Conservation (phyloP, 2,329 filamentous ascomycete genomes). For the Cadophora malorum region DNA sequence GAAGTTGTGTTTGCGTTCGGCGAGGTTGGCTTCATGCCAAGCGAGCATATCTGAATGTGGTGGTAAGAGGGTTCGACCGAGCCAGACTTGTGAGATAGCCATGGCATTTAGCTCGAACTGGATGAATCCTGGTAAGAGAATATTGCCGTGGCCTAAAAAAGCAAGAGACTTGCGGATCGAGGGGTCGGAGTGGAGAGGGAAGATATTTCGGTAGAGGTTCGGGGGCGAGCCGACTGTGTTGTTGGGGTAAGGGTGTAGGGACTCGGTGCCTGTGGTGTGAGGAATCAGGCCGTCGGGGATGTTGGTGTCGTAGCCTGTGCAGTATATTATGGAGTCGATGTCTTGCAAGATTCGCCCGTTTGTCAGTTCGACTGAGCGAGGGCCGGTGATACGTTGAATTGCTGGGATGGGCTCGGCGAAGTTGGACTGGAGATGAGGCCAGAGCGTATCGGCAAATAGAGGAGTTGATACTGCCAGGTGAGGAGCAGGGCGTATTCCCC, state of each 20-base stretch:
- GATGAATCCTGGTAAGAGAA: background rate
- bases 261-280: background rate
- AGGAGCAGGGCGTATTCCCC: conserved; percentile 6
- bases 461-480: background rate
- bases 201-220: conserved; percentile 21
- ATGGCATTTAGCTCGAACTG: conserved; percentile 17
- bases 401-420: conserved; percentile 13
- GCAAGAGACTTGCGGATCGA: conserved; percentile 12
- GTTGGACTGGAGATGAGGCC: conserved; percentile 5
- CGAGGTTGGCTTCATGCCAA: background rate
- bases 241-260: conserved; percentile 12
- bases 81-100: conserved; percentile 17
- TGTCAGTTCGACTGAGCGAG: conserved; percentile 9
- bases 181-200: conserved; percentile 12
- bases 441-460: conserved; percentile 12
- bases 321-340: conserved; percentile 18
- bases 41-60: background rate
- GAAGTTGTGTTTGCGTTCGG: conserved; percentile 1
- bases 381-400: background rate
- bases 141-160: conserved; percentile 10
- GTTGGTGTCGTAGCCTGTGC: conserved; percentile 13
- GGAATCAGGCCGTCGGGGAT: conserved; percentile 6
- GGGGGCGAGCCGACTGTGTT: background rate
- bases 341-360: conserved; percentile 10
- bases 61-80: conserved; percentile 1